Base-by-base conservation (phyloP, 768 basidiomycete genomes). In the Hortiboletus flavorubellus region DNA sequence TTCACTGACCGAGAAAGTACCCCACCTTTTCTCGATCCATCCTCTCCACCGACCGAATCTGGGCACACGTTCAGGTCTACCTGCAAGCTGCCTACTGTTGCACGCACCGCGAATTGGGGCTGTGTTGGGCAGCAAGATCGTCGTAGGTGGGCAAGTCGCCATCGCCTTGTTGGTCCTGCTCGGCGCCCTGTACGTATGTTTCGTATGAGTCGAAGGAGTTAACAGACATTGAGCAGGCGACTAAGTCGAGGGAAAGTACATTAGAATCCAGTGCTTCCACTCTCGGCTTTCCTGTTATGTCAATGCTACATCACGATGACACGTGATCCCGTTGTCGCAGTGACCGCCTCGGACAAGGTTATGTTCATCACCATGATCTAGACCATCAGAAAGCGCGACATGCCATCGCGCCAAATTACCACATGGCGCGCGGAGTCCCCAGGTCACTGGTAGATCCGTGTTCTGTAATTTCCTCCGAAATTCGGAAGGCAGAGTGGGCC, bases 21-120 rank as follows among this genome's bases (percentile, higher is more conserved):
- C 72, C 46, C 59, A 86, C 90, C 91, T 80, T 71, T 93, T 93
- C 75, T 93, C 91, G 53, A 93, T 88, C 91, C 91, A 93, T 7
- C 84, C 83, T 66, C 79, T 81, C 91, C 91, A 93, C 54, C 91
- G 77, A 18, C 91, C 91, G 63, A 93, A 93, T 64, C 91, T 93
- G 62, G 9, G 18, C 37, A 30, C n/a, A 52, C 51, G 18, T 53
- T 57, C 14, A 58, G 50, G 44, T 29, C 26, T 26, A 16, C 10
- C 8, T 16, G 39, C 41, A 44, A 34, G 51, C n/a, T 46, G 53
- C n/a, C 47, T 18, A 18, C n/a, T 40, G 53, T 43, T 58, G 43
- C 18, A 57, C 76, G 61, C 69, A 81, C 89, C 91, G 86, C 35
- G 91, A 92, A 73, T 93, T 92, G 5, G 91, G 87, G 42, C 88